phyloP scores from a whole-genome alignment of 169 alveolate species.

The Fabrea salina region DNA sequence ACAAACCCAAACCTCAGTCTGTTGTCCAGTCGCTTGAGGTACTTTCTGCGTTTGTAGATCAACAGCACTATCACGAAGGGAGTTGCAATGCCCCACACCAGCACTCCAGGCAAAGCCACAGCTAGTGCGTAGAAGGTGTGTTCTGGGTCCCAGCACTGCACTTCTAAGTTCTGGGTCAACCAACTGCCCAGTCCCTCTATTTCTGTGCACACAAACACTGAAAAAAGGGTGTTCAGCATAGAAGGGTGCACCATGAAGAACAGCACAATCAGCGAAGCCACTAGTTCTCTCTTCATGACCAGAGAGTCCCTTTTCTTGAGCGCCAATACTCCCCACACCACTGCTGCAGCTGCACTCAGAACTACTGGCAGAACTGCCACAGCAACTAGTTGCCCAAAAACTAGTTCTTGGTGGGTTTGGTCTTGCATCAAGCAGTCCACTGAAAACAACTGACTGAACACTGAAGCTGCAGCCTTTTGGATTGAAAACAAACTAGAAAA shows the following conservation, averaged over 20 bases:
- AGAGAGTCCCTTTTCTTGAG: neutral
- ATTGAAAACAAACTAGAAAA: conserved; percentile 26
- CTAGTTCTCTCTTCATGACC: neutral
- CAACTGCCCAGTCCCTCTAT: conserved; percentile 29
- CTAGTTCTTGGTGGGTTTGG: neutral
- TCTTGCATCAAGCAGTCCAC: conserved; percentile 40
- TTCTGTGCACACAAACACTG: conserved; percentile 29
- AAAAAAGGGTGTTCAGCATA: conserved; percentile 25
- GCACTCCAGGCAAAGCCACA: conserved; percentile 43
- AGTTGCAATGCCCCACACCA: conserved; percentile 48
- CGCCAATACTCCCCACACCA: neutral
- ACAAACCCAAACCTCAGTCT: conserved; percentile 42
- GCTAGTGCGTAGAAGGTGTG: conserved; percentile 12
- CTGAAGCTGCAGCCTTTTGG: conserved; percentile 37
- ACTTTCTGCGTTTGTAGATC: neutral
- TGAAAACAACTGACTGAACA: conserved; percentile 37
- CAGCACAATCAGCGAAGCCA: conserved; percentile 41
- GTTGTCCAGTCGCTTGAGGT: conserved; percentile 3
- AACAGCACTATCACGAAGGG: conserved; percentile 33
- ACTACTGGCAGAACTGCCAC: neutral
- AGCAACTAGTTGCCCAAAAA: neutral
- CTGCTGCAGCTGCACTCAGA: neutral
- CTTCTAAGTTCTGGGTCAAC: conserved; percentile 15
- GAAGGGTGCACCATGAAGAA: conserved; percentile 52
- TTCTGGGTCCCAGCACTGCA: conserved; percentile 18